A percentile compares a stretch with the other conserved stretches of the same genome.
Evolutionary conservation across 2,329 filamentous ascomycete species (phyloP).

Genomic region (Akanthomyces dipterigenus): DNA sequence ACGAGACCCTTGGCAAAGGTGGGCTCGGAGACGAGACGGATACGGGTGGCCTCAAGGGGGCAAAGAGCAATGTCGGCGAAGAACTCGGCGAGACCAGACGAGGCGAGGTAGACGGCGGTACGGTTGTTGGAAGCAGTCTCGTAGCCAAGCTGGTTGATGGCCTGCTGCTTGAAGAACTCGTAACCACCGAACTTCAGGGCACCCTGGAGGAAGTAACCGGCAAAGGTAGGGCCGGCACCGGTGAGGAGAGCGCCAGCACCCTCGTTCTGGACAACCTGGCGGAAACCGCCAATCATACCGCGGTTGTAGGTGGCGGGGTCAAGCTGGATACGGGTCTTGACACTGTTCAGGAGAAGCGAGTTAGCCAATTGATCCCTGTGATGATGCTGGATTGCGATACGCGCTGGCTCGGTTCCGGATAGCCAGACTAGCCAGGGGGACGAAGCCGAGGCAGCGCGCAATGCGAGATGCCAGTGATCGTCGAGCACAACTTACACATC

Average conservation of each 20-base stretch:
- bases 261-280: conserved; percentile 69
- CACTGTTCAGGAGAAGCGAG: conserved; percentile 41
- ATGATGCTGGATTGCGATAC: background rate
- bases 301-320: conserved; percentile 76
- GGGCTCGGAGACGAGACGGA: conserved; percentile 76
- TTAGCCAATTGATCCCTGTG: conserved; percentile 12
- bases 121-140: conserved; percentile 66
- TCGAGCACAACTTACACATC: conserved; percentile 79
- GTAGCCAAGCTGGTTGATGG: conserved; percentile 66
- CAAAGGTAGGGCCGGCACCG: conserved; percentile 70
- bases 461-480: background rate
- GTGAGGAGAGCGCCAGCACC: conserved; percentile 74
- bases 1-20: conserved; percentile 69
- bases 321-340: conserved; percentile 86
- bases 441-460: background rate
- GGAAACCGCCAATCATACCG: conserved; percentile 73
- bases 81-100: conserved; percentile 52
- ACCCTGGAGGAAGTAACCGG: conserved; percentile 83
- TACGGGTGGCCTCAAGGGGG: conserved; percentile 81
- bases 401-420: background rate
- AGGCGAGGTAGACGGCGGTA: conserved; percentile 66
- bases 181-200: conserved; percentile 85
- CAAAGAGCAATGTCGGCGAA: conserved; percentile 69
- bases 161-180: conserved; percentile 85
- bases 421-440: background rate